phyloP scores from a whole-genome alignment of 768 basidiomycete species.

The Pulveroboletus sp. region DNA sequence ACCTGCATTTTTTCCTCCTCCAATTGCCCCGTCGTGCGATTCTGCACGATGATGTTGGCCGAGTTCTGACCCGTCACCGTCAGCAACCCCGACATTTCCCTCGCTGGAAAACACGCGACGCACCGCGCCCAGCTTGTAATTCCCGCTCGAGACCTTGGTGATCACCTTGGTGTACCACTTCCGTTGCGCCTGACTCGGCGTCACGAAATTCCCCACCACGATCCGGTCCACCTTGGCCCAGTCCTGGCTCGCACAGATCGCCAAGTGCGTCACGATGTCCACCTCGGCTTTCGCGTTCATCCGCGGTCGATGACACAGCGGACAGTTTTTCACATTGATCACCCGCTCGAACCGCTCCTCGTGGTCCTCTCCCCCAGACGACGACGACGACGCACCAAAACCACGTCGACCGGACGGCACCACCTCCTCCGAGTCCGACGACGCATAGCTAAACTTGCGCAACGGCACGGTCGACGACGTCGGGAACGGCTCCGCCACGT shows the following conservation, averaged over 20 bases:
- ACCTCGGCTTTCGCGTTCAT: slow-evolving; percentile 84
- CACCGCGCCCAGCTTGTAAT: slow-evolving; percentile 88
- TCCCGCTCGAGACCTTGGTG: slow-evolving; percentile 78
- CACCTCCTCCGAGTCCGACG: slow-evolving; percentile 46
- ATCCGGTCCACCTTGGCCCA: slow-evolving; percentile 88
- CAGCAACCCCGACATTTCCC: too few species aligned
- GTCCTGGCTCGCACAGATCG: slow-evolving; percentile 90
- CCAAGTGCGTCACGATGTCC: slow-evolving; percentile 96
- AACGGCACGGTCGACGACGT: slow-evolving; percentile 8
- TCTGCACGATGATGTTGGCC: slow-evolving; percentile 97
- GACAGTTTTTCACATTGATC: slow-evolving; percentile 94
- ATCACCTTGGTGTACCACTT: slow-evolving; percentile 96
- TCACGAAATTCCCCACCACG: slow-evolving; percentile 92
- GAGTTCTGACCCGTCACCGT: slow-evolving; percentile 67
- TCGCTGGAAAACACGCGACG: slow-evolving; percentile 17
- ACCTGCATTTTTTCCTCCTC: slow-evolving; percentile 99
- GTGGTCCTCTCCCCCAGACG: slow-evolving; percentile 24
- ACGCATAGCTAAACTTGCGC: slow-evolving; percentile 38
- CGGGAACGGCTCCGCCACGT: slow-evolving; percentile 29
- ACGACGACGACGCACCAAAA: slow-evolving; percentile 11
- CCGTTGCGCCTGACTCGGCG: slow-evolving; percentile 89
- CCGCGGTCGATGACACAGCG: slow-evolving; percentile 86
- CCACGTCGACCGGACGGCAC: slow-evolving; percentile 16
- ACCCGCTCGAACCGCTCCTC: slow-evolving; percentile 77
- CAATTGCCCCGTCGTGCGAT: slow-evolving; percentile 83